Evolutionary conservation across 495 filamentous ascomycete genomes (phyloP), one percentile per base, ranked within the genome.

Genomic region (Xylaria palmicola): DNA sequence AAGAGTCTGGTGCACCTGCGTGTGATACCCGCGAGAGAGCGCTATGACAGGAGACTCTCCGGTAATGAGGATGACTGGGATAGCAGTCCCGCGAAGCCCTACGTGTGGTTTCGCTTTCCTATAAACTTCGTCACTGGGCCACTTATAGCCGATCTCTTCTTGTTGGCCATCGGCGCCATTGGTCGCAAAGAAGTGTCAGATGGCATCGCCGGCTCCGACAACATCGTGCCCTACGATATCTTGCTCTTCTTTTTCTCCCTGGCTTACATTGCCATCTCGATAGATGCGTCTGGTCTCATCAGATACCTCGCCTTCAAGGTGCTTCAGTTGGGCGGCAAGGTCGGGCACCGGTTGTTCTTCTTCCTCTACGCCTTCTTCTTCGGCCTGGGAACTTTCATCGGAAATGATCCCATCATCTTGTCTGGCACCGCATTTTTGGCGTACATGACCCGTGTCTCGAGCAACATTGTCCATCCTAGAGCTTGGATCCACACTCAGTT

Each of bases 181-280:
- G 83, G 83, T 20, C 67, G 80, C 60, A 45, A 76, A 56, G 86
- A 89, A 69, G 84, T 88, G 3, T 75, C 79, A 30, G 86, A 83
- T 62, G 86, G 86, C 20, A 88, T 83, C 0, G 62, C 86, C 22
- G 86, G 86, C 4, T 74, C 85, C 3, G 70, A 85, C 68, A 70
- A 80, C 61, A 89, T 89, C 65, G 76, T 72, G 1, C 85, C 86
- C 0, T 76, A 85, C 60, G 84, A 87, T 53, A 88, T 89, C 65
- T 86, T 89, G 81, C 69, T 72, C 36, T 88, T 89, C 72, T 89
- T 89, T 74, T 75, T 88, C 54, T 85, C 86, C 0, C 74, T 88
- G n/a, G 85, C 86, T 3, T 89, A 89, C 71, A 88, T 89, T 65
- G 86, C 86, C 53, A 89, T 89, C 58, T 89, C 86, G 3, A 86